phyloP scores from a whole-genome alignment of 2,329 filamentous ascomycete species.

The Torrubiella hemipterigena region DNA sequence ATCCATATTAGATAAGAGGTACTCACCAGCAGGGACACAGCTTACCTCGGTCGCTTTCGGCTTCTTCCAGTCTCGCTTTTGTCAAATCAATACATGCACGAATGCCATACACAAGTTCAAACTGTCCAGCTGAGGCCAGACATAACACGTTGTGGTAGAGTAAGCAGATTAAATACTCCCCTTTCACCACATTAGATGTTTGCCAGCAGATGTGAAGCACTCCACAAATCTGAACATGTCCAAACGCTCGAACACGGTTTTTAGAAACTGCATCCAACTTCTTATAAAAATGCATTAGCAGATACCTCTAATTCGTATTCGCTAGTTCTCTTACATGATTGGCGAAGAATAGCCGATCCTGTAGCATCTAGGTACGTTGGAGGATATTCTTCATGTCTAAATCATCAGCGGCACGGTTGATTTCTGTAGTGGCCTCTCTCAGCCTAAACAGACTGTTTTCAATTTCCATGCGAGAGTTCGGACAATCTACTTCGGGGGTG shows the following conservation, averaged over 20 bases:
- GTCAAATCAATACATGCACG: conserved; percentile 61
- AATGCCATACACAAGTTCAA: conserved; percentile 58
- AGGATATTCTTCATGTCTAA: conserved; percentile 55
- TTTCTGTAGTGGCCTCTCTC: conserved; percentile 62
- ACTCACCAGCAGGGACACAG: not conserved
- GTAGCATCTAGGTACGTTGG: conserved; percentile 74
- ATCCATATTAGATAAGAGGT: conserved; percentile 7
- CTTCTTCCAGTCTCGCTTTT: conserved; percentile 55
- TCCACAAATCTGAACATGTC: conserved; percentile 71
- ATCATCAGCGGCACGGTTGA: conserved; percentile 78
- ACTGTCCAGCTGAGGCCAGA: conserved; percentile 55
- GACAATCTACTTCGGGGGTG: conserved; percentile 77
- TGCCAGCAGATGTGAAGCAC: conserved; percentile 77
- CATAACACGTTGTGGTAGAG: conserved; percentile 75
- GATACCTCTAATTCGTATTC: not conserved
- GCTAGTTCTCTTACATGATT: conserved; percentile 43
- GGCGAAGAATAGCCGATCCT: conserved; percentile 67
- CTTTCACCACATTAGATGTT: conserved; percentile 51
- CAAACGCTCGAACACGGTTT: conserved; percentile 65
- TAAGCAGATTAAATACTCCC: conserved; percentile 73
- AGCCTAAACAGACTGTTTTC: conserved; percentile 61
- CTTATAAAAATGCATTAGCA: conserved; percentile 15
- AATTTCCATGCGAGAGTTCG: conserved; percentile 68
- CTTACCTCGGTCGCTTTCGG: conserved; percentile 64
- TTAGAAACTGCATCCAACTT: conserved; percentile 40